phyloP scores from a whole-genome alignment of 495 filamentous ascomycete genomes.

The Penicillium coprophilum region DNA sequence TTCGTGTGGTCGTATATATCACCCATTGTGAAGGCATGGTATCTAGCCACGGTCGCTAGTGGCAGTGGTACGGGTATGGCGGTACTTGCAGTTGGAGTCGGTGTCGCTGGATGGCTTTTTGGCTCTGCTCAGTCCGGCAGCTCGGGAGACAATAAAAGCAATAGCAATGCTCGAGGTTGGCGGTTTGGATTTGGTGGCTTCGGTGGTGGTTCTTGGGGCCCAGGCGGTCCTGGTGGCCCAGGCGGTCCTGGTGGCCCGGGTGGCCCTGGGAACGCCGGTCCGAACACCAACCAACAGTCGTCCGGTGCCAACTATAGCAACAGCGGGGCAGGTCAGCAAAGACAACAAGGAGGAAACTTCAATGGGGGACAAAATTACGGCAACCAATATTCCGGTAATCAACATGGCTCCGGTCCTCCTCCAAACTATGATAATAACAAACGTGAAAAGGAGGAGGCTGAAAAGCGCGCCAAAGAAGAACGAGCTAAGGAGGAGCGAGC shows the following conservation, averaged over 20 bases:
- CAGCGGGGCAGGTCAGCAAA: slow-evolving; percentile 13
- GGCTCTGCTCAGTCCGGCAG: slow-evolving; percentile 61
- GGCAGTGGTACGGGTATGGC: slow-evolving; percentile 62
- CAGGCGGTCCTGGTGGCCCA: slow-evolving; percentile 15
- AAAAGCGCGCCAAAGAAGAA: slow-evolving; percentile 8
- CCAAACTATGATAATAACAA: slow-evolving; percentile 24
- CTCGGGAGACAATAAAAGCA: slow-evolving; percentile 16
- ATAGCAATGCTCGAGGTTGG: slow-evolving; percentile 26
- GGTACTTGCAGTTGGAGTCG: slow-evolving; percentile 64
- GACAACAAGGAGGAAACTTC: slow-evolving; percentile 27
- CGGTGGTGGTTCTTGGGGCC: slow-evolving; percentile 4
- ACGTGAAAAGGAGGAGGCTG: slow-evolving; percentile 15
- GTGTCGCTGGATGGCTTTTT: slow-evolving; percentile 71
- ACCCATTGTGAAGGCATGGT: slow-evolving; percentile 69
- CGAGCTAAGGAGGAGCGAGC: not conserved
- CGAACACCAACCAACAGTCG: slow-evolving; percentile 23
- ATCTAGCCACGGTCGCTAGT: slow-evolving; percentile 56
- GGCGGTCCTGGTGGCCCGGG: slow-evolving; percentile 7
- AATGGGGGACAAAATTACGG: slow-evolving; percentile 30
- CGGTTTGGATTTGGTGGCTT: slow-evolving; percentile 22
- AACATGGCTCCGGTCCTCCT: slow-evolving; percentile 28
- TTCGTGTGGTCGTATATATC: slow-evolving; percentile 63
- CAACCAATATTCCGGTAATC: slow-evolving; percentile 41
- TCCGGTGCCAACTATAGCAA: slow-evolving; percentile 21
- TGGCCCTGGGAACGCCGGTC: slow-evolving; percentile 18